phyloP scores from a whole-genome alignment of 2,329 filamentous ascomycete species.

The Nothopassalora personata region DNA sequence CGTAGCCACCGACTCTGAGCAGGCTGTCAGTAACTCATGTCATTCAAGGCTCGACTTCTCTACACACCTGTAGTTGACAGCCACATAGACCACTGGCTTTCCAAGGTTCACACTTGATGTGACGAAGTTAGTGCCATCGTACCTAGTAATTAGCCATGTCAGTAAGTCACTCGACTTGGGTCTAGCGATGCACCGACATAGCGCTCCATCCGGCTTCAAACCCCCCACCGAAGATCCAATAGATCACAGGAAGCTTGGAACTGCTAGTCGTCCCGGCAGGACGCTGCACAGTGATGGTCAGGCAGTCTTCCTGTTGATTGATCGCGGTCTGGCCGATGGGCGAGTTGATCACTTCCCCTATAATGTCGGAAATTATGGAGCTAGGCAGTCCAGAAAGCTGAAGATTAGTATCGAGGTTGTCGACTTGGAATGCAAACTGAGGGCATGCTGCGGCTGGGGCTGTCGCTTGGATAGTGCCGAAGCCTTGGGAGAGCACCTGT shows the following conservation, averaged over 20 bases:
- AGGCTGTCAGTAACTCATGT: neutral
- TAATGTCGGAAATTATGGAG: slow-evolving; percentile 23
- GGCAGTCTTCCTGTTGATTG: slow-evolving; percentile 40
- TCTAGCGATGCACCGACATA: neutral
- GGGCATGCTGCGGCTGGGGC: slow-evolving; percentile 59
- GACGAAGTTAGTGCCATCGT: slow-evolving; percentile 37
- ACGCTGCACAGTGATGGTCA: slow-evolving; percentile 31
- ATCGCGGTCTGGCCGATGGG: slow-evolving; percentile 35
- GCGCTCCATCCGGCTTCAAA: slow-evolving; percentile 32
- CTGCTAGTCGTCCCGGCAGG: slow-evolving; percentile 35
- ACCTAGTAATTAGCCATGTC: slow-evolving; percentile 12
- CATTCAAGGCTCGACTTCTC: slow-evolving; percentile 10
- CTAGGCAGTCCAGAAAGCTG: slow-evolving; percentile 21
- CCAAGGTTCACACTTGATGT: slow-evolving; percentile 40
- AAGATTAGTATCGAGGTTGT: slow-evolving; percentile 18
- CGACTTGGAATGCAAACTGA: slow-evolving; percentile 59
- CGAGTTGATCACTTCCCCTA: slow-evolving; percentile 35
- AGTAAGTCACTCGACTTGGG: slow-evolving; percentile 25
- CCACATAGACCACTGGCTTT: slow-evolving; percentile 46
- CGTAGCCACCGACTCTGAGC: slow-evolving; percentile 29
- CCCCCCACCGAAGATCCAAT: slow-evolving; percentile 46
- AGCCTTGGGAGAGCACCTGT: slow-evolving; percentile 47
- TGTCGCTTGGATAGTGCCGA: slow-evolving; percentile 52
- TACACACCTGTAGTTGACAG: slow-evolving; percentile 35
- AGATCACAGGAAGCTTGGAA: slow-evolving; percentile 42